phyloP scores from a whole-genome alignment of 306 rosid genomes.

The Prunus campanulata region DNA sequence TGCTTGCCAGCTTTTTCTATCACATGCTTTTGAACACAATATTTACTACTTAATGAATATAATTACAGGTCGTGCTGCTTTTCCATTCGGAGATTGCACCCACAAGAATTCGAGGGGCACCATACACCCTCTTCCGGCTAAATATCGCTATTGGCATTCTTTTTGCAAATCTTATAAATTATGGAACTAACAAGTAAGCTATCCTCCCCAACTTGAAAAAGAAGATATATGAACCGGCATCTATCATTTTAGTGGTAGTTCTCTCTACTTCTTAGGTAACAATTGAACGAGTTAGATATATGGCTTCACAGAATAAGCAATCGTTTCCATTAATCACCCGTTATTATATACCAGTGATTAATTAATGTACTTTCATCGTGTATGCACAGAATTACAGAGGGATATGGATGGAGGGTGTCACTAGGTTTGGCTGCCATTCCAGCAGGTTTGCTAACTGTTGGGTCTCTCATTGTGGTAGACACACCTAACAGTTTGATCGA shows the following conservation, averaged over 20 bases:
- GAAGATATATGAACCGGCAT: too few relatives aligned
- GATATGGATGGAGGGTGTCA: constrained; percentile 76
- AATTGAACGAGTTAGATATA: too few relatives aligned
- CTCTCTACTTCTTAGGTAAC: too few relatives aligned
- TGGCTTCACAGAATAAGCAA: too few relatives aligned
- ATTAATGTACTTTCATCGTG: neutral
- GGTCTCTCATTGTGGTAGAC: constrained; percentile 43
- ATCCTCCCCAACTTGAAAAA: too few relatives aligned
- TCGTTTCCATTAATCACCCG: too few relatives aligned
- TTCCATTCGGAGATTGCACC: constrained; percentile 50
- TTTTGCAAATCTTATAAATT: constrained; percentile 51
- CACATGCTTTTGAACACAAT: too few relatives aligned
- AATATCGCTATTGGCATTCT: constrained; percentile 58
- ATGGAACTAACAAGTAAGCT: constrained; percentile 41
- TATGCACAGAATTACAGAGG: constrained; percentile 38
- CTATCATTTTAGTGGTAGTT: too few relatives aligned
- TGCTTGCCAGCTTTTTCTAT: neutral
- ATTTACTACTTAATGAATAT: neutral
- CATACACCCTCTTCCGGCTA: constrained; percentile 59
- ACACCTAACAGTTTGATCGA: constrained; percentile 56
- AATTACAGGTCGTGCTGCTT: constrained; percentile 46
- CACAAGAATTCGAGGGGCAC: constrained; percentile 66
- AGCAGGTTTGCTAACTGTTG: constrained; percentile 35
- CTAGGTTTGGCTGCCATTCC: constrained; percentile 52
- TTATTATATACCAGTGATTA: too few relatives aligned